phyloP scores from a whole-genome alignment of 257 asterid species.

The Fraxinus anomala region DNA sequence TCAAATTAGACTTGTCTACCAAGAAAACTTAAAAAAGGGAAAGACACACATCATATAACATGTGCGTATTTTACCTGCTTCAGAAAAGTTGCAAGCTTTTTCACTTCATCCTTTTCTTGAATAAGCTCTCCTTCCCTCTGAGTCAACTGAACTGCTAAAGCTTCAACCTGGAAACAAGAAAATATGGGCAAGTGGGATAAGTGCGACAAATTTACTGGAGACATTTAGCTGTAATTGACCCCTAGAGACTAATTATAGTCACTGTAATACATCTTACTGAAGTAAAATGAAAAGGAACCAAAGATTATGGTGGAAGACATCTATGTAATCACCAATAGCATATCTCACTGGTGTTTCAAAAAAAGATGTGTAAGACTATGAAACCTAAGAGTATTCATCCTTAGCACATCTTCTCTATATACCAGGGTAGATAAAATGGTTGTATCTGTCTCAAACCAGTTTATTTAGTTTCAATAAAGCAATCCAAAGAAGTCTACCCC shows the following conservation, averaged over 20 bases:
- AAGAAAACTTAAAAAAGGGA: not conserved
- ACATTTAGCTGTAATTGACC: not conserved
- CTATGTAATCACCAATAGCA: not conserved
- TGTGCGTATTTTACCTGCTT: slow-evolving; percentile 62
- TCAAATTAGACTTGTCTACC: not conserved
- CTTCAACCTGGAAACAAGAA: slow-evolving; percentile 65
- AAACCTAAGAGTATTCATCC: too few relatives aligned
- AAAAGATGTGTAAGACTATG: not conserved
- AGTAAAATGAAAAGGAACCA: too few relatives aligned
- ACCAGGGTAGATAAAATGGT: too few relatives aligned
- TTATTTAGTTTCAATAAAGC: not conserved
- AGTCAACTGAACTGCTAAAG: slow-evolving; percentile 82
- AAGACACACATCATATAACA: not conserved
- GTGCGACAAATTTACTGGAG: not conserved
- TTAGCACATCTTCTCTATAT: too few relatives aligned
- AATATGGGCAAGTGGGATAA: not conserved
- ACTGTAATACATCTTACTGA: too few relatives aligned
- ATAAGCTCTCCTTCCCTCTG: slow-evolving; percentile 91
- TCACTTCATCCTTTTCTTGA: slow-evolving; percentile 92
- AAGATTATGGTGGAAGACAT: not conserved
- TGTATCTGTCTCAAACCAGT: not conserved
- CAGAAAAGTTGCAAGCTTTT: slow-evolving; percentile 80
- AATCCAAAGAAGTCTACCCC: not conserved
- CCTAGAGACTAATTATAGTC: not conserved
- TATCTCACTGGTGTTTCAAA: not conserved